These are phyloP conservation scores for Scheffersomyces quercinus DNA, from an alignment of 1,139 yeast species.

Conservation along the genomic window DNA sequence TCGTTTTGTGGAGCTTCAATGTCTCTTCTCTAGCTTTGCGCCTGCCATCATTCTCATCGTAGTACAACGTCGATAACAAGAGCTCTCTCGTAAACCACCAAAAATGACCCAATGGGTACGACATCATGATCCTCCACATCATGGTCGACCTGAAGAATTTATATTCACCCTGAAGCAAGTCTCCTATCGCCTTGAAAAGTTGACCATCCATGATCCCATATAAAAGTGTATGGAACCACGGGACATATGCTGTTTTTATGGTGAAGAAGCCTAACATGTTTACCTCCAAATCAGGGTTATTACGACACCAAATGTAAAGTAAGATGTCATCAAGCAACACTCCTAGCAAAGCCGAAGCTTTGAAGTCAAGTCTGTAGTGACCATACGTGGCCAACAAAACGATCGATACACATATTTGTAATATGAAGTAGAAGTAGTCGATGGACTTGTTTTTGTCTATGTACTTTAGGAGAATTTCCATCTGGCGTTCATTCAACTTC, in stretches of 20 bases:
- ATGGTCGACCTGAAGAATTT: conserved; percentile 6
- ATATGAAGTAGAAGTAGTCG: conserved; percentile 34
- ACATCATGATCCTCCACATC: conserved; percentile 22
- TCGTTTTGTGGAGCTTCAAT: conserved; percentile 12
- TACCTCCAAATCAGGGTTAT: conserved; percentile 25
- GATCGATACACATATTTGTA: conserved; percentile 27
- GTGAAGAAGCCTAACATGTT: conserved; percentile 28
- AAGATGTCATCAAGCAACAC: conserved; percentile 25
- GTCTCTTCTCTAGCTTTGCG: conserved; percentile 13
- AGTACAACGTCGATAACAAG: conserved; percentile 19
- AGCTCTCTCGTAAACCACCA: conserved; percentile 41
- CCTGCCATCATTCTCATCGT: conserved; percentile 18
- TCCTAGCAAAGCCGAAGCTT: conserved; percentile 20
- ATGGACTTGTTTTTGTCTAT: conserved; percentile 20
- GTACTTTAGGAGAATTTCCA: conserved; percentile 11
- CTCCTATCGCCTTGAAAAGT: background rate
- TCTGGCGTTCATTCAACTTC: conserved; percentile 18
- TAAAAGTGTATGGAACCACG: conserved; percentile 24
- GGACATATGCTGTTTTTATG: conserved; percentile 26
- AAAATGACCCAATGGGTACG: conserved; percentile 30
- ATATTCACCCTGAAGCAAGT: background rate
- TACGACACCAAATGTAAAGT: conserved; percentile 32
- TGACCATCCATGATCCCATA: conserved; percentile 10
- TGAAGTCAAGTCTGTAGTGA: conserved; percentile 14
- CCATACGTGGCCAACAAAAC: conserved; percentile 17